Evolutionary conservation across 148 eudicot species (phyloP).

Genomic region (Amaranthus cruentus): DNA sequence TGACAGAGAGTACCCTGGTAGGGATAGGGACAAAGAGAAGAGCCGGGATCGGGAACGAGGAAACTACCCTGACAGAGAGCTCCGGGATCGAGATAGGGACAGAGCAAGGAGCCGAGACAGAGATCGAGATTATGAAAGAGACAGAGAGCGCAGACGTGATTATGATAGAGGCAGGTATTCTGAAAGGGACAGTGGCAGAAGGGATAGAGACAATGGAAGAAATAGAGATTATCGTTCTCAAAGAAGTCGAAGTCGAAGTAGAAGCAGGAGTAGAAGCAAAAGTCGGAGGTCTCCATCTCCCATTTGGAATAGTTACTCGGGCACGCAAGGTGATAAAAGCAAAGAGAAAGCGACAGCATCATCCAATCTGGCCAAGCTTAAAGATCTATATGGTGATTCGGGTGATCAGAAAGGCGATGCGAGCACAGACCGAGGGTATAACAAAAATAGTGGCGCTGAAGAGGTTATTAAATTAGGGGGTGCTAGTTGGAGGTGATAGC

Average conservation of each 20-base stretch:
- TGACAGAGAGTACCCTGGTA: slow-evolving; percentile 53
- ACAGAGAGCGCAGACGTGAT: slow-evolving; percentile 57
- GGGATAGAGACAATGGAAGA: slow-evolving; percentile 53
- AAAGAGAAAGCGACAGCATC: slow-evolving; percentile 49
- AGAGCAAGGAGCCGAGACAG: slow-evolving; percentile 30
- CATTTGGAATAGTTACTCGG: slow-evolving; percentile 18
- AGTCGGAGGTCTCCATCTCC: slow-evolving; percentile 53
- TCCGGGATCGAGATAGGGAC: slow-evolving; percentile 18
- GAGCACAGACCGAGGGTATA: slow-evolving; percentile 30
- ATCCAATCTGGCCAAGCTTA: slow-evolving; percentile 83
- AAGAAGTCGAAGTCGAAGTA: slow-evolving; percentile 51
- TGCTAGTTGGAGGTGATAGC: slow-evolving; percentile 61
- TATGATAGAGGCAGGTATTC: slow-evolving; percentile 44
- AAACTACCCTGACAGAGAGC: slow-evolving; percentile 26
- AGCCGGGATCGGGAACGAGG: slow-evolving; percentile 36
- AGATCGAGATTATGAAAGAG: slow-evolving; percentile 35
- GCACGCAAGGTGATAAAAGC: slow-evolving; percentile 38
- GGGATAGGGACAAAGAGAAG: slow-evolving; percentile 29
- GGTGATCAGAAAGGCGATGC: slow-evolving; percentile 45
- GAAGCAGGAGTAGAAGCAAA: slow-evolving; percentile 61
- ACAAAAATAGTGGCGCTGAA: slow-evolving; percentile 52
- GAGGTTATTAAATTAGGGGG: slow-evolving; percentile 90
- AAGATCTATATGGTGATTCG: slow-evolving; percentile 76
- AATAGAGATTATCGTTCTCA: slow-evolving; percentile 42
- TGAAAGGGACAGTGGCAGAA: slow-evolving; percentile 51